Evolutionary conservation across 106 monocot species (phyloP).

Genomic region (Agapanthus africanus): DNA sequence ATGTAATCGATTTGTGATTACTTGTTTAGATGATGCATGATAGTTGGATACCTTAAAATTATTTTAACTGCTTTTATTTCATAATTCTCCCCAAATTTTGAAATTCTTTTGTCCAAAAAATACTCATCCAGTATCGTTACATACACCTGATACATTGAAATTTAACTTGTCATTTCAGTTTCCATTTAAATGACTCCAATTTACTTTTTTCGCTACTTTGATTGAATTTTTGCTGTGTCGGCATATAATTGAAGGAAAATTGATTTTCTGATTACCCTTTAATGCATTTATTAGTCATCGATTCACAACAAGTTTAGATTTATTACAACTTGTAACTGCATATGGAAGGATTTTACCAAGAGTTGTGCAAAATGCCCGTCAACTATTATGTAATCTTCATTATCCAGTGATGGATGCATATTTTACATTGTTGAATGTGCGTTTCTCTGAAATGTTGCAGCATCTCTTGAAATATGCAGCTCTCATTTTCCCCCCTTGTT

Average conservation of each 20-base stretch:
- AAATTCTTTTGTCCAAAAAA: no score
- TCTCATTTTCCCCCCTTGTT: neutral
- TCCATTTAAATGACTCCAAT: no score
- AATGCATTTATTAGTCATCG: neutral
- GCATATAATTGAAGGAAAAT: neutral
- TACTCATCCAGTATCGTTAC: no score
- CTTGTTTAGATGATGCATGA: no score
- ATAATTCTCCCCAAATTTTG: no score
- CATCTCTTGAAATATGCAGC: neutral
- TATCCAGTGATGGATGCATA: neutral
- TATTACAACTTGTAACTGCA: neutral
- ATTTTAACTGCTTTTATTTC: no score
- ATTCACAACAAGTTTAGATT: neutral
- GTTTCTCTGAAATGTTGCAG: neutral
- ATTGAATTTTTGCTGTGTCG: no score
- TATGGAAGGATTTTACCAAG: neutral
- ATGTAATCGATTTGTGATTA: no score
- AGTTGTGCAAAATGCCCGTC: neutral
- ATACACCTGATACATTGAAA: no score
- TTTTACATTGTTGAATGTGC: neutral
- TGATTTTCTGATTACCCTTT: neutral
- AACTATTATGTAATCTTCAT: neutral
- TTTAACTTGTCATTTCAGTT: no score
- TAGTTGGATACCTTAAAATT: no score
- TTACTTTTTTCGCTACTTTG: no score